A percentile compares a stretch with the other conserved stretches of the same genome.
phyloP scores from a whole-genome alignment of 2,329 filamentous ascomycete species.

The Celoporthe dispersa region DNA sequence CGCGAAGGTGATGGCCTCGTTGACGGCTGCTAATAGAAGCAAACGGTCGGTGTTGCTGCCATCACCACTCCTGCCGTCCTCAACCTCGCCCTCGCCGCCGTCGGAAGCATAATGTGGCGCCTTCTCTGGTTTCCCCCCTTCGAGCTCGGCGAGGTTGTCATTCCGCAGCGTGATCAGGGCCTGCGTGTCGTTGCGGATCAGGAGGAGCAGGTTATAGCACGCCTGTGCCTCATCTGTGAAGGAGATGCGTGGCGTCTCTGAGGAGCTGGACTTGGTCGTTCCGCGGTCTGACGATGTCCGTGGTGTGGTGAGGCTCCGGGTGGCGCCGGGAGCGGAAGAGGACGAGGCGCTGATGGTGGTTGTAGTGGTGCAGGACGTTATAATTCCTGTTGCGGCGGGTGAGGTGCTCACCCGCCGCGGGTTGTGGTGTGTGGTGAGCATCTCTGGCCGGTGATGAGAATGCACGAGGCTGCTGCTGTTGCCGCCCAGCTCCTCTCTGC shows the following conservation, averaged over 20 bases:
- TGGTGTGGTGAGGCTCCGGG: slow-evolving; percentile 1
- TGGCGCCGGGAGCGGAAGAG: background rate
- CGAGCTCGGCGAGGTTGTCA: slow-evolving; percentile 20
- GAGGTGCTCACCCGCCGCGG: background rate
- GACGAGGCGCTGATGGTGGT: background rate
- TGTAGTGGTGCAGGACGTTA: background rate
- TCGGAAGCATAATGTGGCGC: background rate
- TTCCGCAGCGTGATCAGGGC: slow-evolving; percentile 28
- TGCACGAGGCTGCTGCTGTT: background rate
- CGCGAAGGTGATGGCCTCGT: slow-evolving; percentile 26
- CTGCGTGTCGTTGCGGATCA: slow-evolving; percentile 28
- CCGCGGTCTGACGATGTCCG: slow-evolving; percentile 23
- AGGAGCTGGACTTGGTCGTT: slow-evolving; percentile 10
- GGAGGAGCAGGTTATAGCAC: slow-evolving; percentile 28
- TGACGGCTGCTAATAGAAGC: slow-evolving; percentile 23
- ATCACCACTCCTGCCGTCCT: background rate
- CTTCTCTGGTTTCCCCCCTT: background rate
- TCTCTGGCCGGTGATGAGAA: background rate
- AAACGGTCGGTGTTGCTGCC: background rate
- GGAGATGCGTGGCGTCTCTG: slow-evolving; percentile 12
- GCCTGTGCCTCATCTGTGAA: slow-evolving; percentile 27
- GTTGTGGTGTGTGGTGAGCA: slow-evolving; percentile 2
- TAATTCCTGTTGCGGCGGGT: background rate
- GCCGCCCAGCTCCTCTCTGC: background rate
- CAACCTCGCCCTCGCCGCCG: slow-evolving; percentile 1